phyloP scores from a whole-genome alignment of 148 eudicot species.

The Suaeda aralocaspica region DNA sequence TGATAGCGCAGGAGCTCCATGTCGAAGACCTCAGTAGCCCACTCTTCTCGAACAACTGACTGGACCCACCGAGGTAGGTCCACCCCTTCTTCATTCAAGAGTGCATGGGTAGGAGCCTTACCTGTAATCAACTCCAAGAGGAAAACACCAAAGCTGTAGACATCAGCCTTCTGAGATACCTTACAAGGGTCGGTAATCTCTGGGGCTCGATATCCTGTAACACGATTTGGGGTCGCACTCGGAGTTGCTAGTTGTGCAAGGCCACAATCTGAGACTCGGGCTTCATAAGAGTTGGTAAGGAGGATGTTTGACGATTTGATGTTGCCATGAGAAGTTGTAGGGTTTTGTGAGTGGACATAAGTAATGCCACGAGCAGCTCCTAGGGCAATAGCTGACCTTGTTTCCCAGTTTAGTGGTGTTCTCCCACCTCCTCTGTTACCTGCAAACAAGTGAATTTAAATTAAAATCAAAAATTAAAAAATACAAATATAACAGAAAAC shows the following conservation, averaged over 20 bases:
- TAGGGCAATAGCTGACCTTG: slow-evolving; percentile 67
- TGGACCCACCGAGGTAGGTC: slow-evolving; percentile 98
- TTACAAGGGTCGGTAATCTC: slow-evolving; percentile 75
- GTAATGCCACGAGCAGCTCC: slow-evolving; percentile 83
- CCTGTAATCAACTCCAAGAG: slow-evolving; percentile 79
- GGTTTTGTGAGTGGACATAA: slow-evolving; percentile 67
- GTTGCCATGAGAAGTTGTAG: slow-evolving; percentile 78
- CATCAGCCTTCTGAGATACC: slow-evolving; percentile 84
- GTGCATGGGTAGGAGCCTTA: slow-evolving; percentile 72
- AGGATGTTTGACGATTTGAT: slow-evolving; percentile 89
- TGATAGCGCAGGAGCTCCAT: slow-evolving; percentile 74
- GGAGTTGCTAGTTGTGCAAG: slow-evolving; percentile 77
- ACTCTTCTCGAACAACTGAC: slow-evolving; percentile 83
- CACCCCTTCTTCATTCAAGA: slow-evolving; percentile 77
- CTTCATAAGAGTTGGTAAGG: slow-evolving; percentile 61
- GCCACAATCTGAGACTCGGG: slow-evolving; percentile 86
- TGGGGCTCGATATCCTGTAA: slow-evolving; percentile 87
- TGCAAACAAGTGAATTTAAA: slow-evolving; percentile 13
- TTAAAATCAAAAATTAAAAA: not conserved
- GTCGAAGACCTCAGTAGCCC: slow-evolving; percentile 87
- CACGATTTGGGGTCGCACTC: slow-evolving; percentile 56
- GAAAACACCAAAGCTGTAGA: slow-evolving; percentile 86
- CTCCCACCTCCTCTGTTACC: slow-evolving; percentile 81
- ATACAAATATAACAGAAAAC: no score
- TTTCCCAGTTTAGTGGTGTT: slow-evolving; percentile 93